Percentiles rank a stretch among this genome's conserved stretches.
Conservation (phyloP, 2,329 filamentous ascomycete species). For the Penicillium decumbens region DNA sequence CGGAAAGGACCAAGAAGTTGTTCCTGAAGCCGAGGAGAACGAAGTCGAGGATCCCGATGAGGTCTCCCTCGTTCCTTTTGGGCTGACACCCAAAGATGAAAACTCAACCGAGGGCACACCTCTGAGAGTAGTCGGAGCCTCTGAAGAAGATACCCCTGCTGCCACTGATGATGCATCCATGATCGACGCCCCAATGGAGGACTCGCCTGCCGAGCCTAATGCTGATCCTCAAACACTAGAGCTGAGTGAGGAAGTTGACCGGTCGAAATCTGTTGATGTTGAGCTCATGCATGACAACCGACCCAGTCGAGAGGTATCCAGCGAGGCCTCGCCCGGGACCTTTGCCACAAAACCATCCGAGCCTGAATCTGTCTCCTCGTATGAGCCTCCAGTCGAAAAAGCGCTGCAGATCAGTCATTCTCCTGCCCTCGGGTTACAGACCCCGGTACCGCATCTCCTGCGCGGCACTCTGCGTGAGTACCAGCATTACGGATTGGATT, state of each 20-base stretch:
- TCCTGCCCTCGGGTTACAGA: conserved; percentile 51
- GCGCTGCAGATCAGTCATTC: conserved; percentile 36
- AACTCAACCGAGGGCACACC: conserved; percentile 29
- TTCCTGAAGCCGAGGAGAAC: conserved; percentile 25
- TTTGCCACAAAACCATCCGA: conserved; percentile 44
- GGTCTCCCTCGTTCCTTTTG: conserved; percentile 34
- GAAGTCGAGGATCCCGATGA: conserved; percentile 33
- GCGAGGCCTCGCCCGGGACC: conserved; percentile 42
- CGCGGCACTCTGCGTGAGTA: conserved; percentile 90
- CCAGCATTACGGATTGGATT: conserved; percentile 94
- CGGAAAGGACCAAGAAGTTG: conserved; percentile 25
- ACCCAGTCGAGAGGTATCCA: conserved; percentile 34
- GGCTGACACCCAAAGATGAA: conserved; percentile 17
- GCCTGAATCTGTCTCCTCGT: conserved; percentile 43
- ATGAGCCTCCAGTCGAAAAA: conserved; percentile 35
- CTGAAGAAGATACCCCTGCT: conserved; percentile 10
- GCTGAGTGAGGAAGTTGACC: conserved; percentile 11
- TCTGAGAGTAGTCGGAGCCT: conserved; percentile 18
- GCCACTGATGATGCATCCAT: conserved; percentile 12
- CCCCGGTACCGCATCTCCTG: conserved; percentile 73
- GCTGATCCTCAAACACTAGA: conserved; percentile 1
- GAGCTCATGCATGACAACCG: conserved; percentile 21
- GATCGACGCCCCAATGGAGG: conserved; percentile 4
- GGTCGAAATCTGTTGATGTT: conserved; percentile 13
- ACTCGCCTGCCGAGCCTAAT: not conserved